Evolutionary conservation across 2,329 filamentous ascomycete genomes (phyloP), one percentile per base, ranked within the genome.

Genomic region (Ustulina deusta): DNA sequence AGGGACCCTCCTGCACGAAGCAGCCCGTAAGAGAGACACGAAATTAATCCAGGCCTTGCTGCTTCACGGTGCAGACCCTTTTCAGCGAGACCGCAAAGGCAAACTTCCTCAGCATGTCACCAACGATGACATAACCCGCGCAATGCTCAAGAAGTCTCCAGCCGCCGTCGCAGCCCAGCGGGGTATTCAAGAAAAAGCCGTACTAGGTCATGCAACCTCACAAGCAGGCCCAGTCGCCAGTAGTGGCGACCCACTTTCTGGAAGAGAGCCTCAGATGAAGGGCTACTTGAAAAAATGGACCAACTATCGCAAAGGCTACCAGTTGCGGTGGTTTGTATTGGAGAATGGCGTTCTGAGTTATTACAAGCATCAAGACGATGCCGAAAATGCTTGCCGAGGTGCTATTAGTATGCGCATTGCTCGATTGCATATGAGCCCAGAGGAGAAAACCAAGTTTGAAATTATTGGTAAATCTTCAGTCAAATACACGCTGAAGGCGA

Each of bases 201-300:
- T 99, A 3, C 86, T 99, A 17, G 95, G 94, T 1, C 93, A 92
- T 69, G 84, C 83, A 22, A 85, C 86, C 9, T 86, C 86, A 0
- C 87, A 91, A 78, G 75, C 70, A 69, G 85, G 85, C 6, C 81
- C 83, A 2, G 81, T 84, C 9, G 83, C 87, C 29, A 80, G 82
- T 1, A 84, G 89, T 17, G 83, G 86, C 10, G 87, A 92, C 71
- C 83, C 87, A 22, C 79, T 90, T 66, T 92, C 91, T 29, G 91
- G 92, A 17, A 94, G 95, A 72, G 96, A 99, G 77, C 92, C 93
- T 20, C 95, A 98, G 81, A 98, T 99, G 93, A 97, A 97, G 82
- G 96, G 96, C 6, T 99, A 98, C 79, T 84, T 99, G 64, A 98
- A 97, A 82, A 99, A 99, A 80, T 99, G 96, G 96, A 99, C 96